Evolutionary conservation across 1,284 basidiomycete species (phyloP), one percentile per base, ranked within the genome.

Genomic region (Trametes hirsuta): DNA sequence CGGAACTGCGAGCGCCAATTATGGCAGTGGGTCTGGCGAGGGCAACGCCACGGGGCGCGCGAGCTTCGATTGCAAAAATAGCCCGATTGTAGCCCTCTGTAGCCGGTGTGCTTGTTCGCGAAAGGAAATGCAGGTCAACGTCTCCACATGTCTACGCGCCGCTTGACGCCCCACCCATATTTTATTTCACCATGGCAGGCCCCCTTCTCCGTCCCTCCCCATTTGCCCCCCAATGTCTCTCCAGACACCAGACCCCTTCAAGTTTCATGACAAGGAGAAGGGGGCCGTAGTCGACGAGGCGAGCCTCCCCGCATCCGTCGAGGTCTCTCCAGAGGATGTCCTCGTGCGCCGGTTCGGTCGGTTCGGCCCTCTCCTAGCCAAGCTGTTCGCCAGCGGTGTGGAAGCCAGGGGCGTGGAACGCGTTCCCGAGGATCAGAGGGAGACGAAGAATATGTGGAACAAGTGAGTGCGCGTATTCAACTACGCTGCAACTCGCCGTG

Each of bases 391-490:
- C 9, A 75, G 71, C 46, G 81, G 81, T 18, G 78, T 83, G 11
- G 83, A 84, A 69, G 79, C 80, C 9, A 72, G 80, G 69, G 82
- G 82, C 14, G 76, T 84, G 0, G 82, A 83, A 57, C 79, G 82
- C 12, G 79, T 84, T 0, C 81, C 77, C 9, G 82, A 84, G 67
- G 67, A 77, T 61, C 73, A 82, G 69, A 68, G 82, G 54, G 77
- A 81, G 53, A 71, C 62, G 1, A 81, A 76, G 61, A 77, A 82
- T 56, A 71, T 75, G 50, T 83, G 80, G 80, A 83, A 82, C 65
- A 83, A 79, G 81, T 82, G 46, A 46, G 74, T 71, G 10, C 18
- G 8, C 15, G 5, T 15, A 14, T 40, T 4, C n/a, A n/a, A 14
- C 21, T 11, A 9, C n/a, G 6, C 18, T 18, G 18, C 9, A 22